phyloP scores from a whole-genome alignment of 2,329 filamentous ascomycete genomes.

The Xylaria sp. region DNA sequence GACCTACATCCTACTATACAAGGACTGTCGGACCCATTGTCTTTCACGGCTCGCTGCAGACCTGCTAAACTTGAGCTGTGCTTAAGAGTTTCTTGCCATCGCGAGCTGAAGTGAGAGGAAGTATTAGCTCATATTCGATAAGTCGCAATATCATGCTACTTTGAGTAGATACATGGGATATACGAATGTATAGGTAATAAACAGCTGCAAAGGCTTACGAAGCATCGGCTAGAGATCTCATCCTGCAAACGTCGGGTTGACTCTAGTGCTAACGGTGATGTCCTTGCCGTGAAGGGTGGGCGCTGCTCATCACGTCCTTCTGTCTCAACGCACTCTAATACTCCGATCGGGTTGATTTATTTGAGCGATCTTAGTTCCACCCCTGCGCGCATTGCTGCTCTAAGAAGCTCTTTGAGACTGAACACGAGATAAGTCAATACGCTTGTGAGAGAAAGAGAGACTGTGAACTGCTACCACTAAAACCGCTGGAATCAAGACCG shows the following conservation, averaged over 20 bases:
- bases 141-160: background rate
- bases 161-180: too few relatives aligned
- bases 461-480: too few relatives aligned
- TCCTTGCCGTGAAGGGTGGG: background rate
- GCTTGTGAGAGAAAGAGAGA: background rate
- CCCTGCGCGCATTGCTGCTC: background rate
- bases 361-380: background rate
- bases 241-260: conserved; percentile 29
- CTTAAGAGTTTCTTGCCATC: conserved; percentile 70
- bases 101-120: conserved; percentile 53
- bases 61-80: conserved; percentile 63
- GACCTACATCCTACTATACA: conserved; percentile 79
- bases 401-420: background rate
- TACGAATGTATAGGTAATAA: too few relatives aligned
- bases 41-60: conserved; percentile 68
- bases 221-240: conserved; percentile 41
- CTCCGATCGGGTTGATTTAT: background rate
- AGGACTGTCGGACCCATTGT: conserved; percentile 63
- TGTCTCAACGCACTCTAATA: background rate
- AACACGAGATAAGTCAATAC: too few relatives aligned
- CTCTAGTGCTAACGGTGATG: background rate
- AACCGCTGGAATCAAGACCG: background rate
- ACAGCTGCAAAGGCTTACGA: conserved; percentile 34
- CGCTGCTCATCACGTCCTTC: conserved; percentile 14
- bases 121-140: conserved; percentile 5